phyloP scores from a whole-genome alignment of 1,284 basidiomycete genomes.

The Microbotryum silenes-acaulis region DNA sequence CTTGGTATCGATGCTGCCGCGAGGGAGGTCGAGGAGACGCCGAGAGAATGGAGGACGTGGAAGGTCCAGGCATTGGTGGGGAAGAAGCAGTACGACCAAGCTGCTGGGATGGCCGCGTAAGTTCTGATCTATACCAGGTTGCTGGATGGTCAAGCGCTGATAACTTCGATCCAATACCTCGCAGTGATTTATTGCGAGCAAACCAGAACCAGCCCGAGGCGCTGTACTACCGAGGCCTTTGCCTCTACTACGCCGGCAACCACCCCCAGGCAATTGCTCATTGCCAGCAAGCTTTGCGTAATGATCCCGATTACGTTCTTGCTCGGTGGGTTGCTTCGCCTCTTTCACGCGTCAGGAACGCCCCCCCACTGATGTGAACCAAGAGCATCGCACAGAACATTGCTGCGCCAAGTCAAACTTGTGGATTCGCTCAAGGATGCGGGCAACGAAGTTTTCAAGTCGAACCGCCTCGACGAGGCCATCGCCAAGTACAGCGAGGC shows the following conservation, averaged over 20 bases:
- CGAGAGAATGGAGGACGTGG: constrained; percentile 70
- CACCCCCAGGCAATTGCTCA: constrained; percentile 66
- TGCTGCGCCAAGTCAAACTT: constrained; percentile 50
- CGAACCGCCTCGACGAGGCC: constrained; percentile 55
- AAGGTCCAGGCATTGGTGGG: constrained; percentile 65
- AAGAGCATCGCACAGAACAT: not conserved
- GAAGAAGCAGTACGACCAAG: constrained; percentile 60
- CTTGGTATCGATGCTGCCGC: constrained; percentile 47
- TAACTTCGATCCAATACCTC: constrained; percentile 8
- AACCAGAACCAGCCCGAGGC: constrained; percentile 69
- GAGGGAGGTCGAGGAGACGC: constrained; percentile 61
- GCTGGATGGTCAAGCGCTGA: constrained; percentile 36
- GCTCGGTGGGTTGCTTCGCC: constrained; percentile 47
- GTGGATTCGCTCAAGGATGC: constrained; percentile 76
- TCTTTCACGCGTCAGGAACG: too few species aligned
- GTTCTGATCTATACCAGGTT: constrained; percentile 36
- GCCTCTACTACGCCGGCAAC: constrained; percentile 67
- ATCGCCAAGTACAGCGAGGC: constrained; percentile 61
- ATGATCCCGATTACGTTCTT: constrained; percentile 66
- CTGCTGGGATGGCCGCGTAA: constrained; percentile 62
- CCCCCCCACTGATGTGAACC: not conserved
- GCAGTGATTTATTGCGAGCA: constrained; percentile 61
- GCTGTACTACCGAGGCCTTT: constrained; percentile 67
- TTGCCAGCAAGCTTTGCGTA: constrained; percentile 60
- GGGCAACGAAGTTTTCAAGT: constrained; percentile 71